Evolutionary conservation across 23 red algal species (phyloP).

Genomic region (Agarophyton chilense): DNA sequence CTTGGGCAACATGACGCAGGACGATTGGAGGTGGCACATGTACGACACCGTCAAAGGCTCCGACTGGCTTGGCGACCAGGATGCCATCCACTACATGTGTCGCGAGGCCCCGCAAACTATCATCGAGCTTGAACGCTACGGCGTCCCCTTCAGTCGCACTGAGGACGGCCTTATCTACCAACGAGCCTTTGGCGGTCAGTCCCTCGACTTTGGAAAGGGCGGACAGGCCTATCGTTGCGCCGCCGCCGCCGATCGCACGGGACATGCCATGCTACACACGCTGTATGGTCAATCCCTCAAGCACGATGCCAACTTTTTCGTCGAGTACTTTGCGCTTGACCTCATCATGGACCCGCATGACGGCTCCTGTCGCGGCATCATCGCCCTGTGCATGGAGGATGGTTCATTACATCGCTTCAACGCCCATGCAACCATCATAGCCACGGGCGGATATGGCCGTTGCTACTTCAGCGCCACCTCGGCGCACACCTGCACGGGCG

Average conservation of each 20-base stretch:
- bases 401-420: conserved; percentile 93
- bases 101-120: conserved; percentile 86
- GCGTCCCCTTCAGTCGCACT: conserved; percentile 94
- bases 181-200: conserved; percentile 96
- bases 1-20: conserved; percentile 89
- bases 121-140: conserved; percentile 95
- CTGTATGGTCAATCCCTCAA: conserved; percentile 92
- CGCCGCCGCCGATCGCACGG: conserved; percentile 96
- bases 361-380: conserved; percentile 81
- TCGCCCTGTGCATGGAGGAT: conserved; percentile 96
- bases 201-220: conserved; percentile 89
- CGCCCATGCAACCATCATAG: conserved; percentile 82
- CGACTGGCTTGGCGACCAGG: conserved; percentile 96
- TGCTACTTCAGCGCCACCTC: conserved; percentile 94
- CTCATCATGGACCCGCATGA: conserved; percentile 87
- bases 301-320: conserved; percentile 92
- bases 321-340: conserved; percentile 98
- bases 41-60: conserved; percentile 97
- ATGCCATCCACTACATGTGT: conserved; percentile 98
- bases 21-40: conserved; percentile 99
- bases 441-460: conserved; percentile 92
- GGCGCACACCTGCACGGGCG: conserved; percentile 97
- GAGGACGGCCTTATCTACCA: conserved; percentile 92
- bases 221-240: conserved; percentile 98
- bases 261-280: conserved; percentile 95